Evolutionary conservation across 2,329 filamentous ascomycete species (phyloP).

Genomic region (Aureobasidium uvarum): DNA sequence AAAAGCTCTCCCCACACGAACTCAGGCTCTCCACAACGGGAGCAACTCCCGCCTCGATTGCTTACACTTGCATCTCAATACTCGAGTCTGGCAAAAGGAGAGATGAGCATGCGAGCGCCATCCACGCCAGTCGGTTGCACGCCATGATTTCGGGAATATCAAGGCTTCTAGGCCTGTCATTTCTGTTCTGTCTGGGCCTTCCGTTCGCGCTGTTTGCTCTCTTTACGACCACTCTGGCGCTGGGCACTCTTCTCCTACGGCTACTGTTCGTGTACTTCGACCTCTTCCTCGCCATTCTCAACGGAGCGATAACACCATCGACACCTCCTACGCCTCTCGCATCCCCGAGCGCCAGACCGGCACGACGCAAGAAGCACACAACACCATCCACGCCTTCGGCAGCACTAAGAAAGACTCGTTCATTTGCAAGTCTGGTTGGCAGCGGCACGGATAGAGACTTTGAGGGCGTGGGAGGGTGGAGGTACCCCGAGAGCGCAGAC

Average conservation of each 20-base stretch:
- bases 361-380: conserved; percentile 24
- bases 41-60: background rate
- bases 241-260: conserved; percentile 42
- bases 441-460: conserved; percentile 40
- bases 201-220: conserved; percentile 43
- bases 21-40: background rate
- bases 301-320: conserved; percentile 32
- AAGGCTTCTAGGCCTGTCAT: conserved; percentile 8
- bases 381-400: conserved; percentile 29
- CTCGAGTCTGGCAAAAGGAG: background rate
- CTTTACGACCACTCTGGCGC: conserved; percentile 42
- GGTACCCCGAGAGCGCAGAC: conserved; percentile 39
- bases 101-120: background rate
- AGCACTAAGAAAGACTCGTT: conserved; percentile 35
- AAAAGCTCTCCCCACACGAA: background rate
- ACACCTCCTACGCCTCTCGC: conserved; percentile 33
- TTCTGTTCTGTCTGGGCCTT: conserved; percentile 30
- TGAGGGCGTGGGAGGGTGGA: conserved; percentile 46
- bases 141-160: conserved; percentile 17
- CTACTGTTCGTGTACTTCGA: conserved; percentile 46
- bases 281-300: conserved; percentile 42
- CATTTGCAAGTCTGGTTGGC: conserved; percentile 39
- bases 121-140: background rate
- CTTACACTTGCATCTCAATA: background rate
- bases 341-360: conserved; percentile 35